Conservation (phyloP, 2,329 filamentous ascomycete species). For the Onygena corvina region DNA sequence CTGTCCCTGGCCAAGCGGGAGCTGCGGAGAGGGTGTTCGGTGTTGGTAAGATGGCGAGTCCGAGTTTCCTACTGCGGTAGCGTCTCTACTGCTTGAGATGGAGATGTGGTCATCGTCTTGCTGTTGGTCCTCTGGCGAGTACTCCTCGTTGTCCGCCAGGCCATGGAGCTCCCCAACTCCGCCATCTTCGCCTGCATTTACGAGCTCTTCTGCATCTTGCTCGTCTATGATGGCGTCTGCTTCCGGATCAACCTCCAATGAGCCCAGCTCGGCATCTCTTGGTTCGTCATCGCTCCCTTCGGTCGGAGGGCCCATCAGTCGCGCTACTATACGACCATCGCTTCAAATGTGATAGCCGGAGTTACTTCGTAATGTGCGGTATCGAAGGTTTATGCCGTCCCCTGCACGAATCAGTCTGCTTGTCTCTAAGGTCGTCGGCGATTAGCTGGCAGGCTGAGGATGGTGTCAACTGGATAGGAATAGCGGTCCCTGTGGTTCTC, state of each 20-base stretch:
- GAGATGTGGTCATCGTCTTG: constrained; percentile 22
- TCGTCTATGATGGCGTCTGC: constrained; percentile 5
- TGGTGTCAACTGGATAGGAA: background rate
- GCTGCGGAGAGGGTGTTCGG: constrained; percentile 18
- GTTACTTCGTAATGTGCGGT: background rate
- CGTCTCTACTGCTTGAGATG: constrained; percentile 19
- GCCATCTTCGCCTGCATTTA: constrained; percentile 7
- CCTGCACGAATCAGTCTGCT: background rate
- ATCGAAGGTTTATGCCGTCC: background rate
- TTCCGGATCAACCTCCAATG: constrained; percentile 28
- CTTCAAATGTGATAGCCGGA: constrained; percentile 26
- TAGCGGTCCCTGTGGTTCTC: background rate
- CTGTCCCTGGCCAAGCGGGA: background rate
- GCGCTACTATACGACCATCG: constrained; percentile 40
- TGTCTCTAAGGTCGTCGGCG: background rate
- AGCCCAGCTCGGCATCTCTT: constrained; percentile 41
- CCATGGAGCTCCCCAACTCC: background rate
- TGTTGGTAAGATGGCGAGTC: constrained; percentile 16
- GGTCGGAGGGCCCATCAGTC: constrained; percentile 58
- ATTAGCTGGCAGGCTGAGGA: too few species aligned
- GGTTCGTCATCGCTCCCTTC: constrained; percentile 51
- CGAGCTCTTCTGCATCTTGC: constrained; percentile 4
- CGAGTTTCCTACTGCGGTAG: background rate
- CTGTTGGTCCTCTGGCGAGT: constrained; percentile 7
- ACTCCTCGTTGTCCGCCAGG: background rate